phyloP scores from a whole-genome alignment of 2,329 filamentous ascomycete species.

The Xylaria sp. region DNA sequence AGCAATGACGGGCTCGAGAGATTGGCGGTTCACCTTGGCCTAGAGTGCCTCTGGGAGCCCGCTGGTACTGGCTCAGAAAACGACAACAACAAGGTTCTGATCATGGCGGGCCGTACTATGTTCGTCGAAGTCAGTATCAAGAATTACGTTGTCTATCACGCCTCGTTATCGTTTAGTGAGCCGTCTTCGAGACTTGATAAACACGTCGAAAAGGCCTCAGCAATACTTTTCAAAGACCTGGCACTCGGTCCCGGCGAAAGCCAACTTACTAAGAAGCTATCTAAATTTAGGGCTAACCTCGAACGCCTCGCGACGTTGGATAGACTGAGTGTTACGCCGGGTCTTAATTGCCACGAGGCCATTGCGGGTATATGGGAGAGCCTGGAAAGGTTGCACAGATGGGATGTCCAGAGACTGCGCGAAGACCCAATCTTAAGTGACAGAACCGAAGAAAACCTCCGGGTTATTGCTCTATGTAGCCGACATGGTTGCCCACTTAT shows the following conservation, averaged over 20 bases:
- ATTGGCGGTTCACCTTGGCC: slow-evolving; percentile 73
- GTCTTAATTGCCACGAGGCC: slow-evolving; percentile 81
- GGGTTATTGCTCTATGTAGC: slow-evolving; percentile 72
- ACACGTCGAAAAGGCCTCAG: slow-evolving; percentile 70
- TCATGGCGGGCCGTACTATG: slow-evolving; percentile 71
- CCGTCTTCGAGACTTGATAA: slow-evolving; percentile 67
- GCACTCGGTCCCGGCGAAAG: slow-evolving; percentile 68
- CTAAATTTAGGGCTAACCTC: slow-evolving; percentile 77
- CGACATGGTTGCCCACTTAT: slow-evolving; percentile 77
- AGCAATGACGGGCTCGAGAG: slow-evolving; percentile 81
- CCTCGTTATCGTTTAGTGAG: slow-evolving; percentile 72
- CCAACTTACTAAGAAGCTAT: slow-evolving; percentile 75
- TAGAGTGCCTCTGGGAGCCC: slow-evolving; percentile 71
- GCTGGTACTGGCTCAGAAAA: slow-evolving; percentile 60
- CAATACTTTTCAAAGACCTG: slow-evolving; percentile 74
- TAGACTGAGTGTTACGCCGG: slow-evolving; percentile 74
- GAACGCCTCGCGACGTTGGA: slow-evolving; percentile 76
- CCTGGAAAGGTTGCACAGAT: slow-evolving; percentile 74
- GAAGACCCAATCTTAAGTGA: slow-evolving; percentile 59
- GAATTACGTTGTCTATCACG: slow-evolving; percentile 70
- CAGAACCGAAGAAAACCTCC: slow-evolving; percentile 62
- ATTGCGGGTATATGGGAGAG: slow-evolving; percentile 78
- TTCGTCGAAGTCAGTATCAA: slow-evolving; percentile 70
- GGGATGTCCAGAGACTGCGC: slow-evolving; percentile 71
- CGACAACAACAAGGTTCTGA: slow-evolving; percentile 64